Base-by-base conservation (phyloP, 495 filamentous ascomycete species). In the Penicillium arizonense region DNA sequence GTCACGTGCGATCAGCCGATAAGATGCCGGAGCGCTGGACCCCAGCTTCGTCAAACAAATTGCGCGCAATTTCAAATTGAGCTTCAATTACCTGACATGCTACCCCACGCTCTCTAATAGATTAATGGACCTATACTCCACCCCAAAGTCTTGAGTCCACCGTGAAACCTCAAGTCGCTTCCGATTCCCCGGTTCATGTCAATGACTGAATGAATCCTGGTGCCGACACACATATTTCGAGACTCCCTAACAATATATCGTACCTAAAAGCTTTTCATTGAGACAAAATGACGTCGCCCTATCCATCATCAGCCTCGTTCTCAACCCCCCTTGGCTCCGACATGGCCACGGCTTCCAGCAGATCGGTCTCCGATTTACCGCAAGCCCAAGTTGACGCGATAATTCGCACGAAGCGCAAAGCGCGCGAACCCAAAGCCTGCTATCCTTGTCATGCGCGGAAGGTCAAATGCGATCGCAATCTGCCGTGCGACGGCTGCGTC, bases 401-500 rank as follows among this genome's bases (percentile, higher is more conserved):
- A 26, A 78, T 78, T 48, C 71, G 75, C 43, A 73, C 73, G 30
- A 78, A 78, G 57, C 69, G 73, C 44, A 77, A 77, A 52, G 73
- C 72, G 21, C 73, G 75, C 13, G 71, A 75, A 43, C 75, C 75
- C 5, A 76, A 76, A 53, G 85, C 86, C 33, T 89, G 86, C 66
- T 89, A 86, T 73, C 85, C 86, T 26, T 88, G 86, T 66, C 76
- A 87, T 55, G 83, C 86, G 65, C 76, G 86, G 20, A 89, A 89
- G 58, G 86, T 88, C 37, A 88, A 86, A 71, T 89, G 86, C 61
- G 85, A 88, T 67, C 85, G 87, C 58, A 84, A 87, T 48, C 75
- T 83, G 40, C 86, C 86, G 1, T 89, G 86, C 64, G 83, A 88
- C 59, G 85, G 86, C 33, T 89, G 86, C 59, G 79, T 87, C 57